These are phyloP conservation scores for Cercospora berteroae DNA, from an alignment of 2,329 filamentous ascomycete genomes.

Conservation along the genomic window DNA sequence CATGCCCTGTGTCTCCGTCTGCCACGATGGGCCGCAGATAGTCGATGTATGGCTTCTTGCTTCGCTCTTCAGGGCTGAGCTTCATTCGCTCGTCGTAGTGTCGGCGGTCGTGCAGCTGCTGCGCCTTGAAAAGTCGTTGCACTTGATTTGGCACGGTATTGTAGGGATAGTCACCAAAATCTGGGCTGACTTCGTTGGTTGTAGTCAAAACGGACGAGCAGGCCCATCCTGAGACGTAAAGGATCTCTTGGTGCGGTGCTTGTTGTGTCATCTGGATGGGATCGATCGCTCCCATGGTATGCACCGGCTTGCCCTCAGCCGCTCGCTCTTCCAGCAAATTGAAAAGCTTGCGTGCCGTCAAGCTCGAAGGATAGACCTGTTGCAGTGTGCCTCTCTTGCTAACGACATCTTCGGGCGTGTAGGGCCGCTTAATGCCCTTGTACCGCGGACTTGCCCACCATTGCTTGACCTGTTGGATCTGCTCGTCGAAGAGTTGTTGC, in stretches of 20 bases:
- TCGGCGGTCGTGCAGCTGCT: constrained; percentile 94
- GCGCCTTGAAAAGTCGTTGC: constrained; percentile 91
- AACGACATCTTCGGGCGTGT: constrained; percentile 85
- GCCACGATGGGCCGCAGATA: constrained; percentile 94
- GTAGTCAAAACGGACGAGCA: constrained; percentile 89
- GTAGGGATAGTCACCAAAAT: constrained; percentile 98
- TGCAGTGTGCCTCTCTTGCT: constrained; percentile 86
- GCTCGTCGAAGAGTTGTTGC: constrained; percentile 78
- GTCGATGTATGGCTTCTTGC: constrained; percentile 77
- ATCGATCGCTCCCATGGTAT: constrained; percentile 97
- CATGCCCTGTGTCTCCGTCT: constrained; percentile 93
- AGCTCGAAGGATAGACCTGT: constrained; percentile 84
- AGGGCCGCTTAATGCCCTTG: constrained; percentile 86
- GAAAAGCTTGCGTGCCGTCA: constrained; percentile 95
- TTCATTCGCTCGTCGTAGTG: constrained; percentile 85
- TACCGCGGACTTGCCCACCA: constrained; percentile 90
- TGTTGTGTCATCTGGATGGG: constrained; percentile 99
- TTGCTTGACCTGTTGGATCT: constrained; percentile 78
- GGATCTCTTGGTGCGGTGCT: constrained; percentile 88
- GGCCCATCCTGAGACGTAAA: constrained; percentile 97
- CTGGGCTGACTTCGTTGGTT: constrained; percentile 95
- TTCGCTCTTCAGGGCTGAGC: constrained; percentile 69
- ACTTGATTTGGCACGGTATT: constrained; percentile 99
- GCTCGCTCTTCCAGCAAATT: constrained; percentile 77
- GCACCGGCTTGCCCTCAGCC: constrained; percentile 79